Evolutionary conservation across 2,329 filamentous ascomycete genomes (phyloP), one percentile per base, ranked within the genome.

Genomic region (Ambrosiella beaveri): DNA sequence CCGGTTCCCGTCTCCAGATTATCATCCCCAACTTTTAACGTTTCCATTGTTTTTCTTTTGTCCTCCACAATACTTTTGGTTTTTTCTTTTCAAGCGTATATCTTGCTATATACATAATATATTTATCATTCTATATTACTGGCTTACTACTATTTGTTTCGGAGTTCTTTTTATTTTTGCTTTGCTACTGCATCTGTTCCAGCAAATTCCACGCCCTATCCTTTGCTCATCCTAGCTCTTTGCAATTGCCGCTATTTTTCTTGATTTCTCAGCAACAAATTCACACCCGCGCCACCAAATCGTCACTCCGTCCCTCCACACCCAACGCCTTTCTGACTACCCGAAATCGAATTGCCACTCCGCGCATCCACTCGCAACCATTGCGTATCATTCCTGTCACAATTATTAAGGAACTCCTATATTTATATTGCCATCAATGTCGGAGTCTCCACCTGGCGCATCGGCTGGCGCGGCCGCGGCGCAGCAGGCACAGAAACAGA

Each of bases 241-340:
- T 15, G n/a, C n/a, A 17, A 47, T 8, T 15, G 8, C 44, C 44
- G 44, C 15, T 2, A 8, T 41, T 41, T 41, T 38, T 17, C 17
- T 53, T 53, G 27, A 53, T 53, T 53, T 53, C 51, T 53, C 51
- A 53, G 51, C 51, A 53, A 53, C 1, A 40, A 47, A 47, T 15
- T 17, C 44, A 13, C 44, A 15, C 44, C 44, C n/a, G n/a, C 4
- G 44, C 44, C 13, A 47, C n/a, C n/a, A 13, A 15, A 47, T 17
- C 5, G 44, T 4, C 44, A 15, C 44, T 47, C 44, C 44, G 11
- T 6, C 39, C n/a, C 9, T 41, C 39, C 39, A 41, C 39, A 2
- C 44, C 13, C 44, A 13, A 15, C 44, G n/a, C 44, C 44, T 15
- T 47, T 19, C 13, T 38, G 13, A 36, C 35, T 35, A 38, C 36